Percentiles rank a stretch among this genome's conserved stretches.
Evolutionary conservation across 2,329 filamentous ascomycete genomes (phyloP).

Genomic region (Alternaria metachromatica): DNA sequence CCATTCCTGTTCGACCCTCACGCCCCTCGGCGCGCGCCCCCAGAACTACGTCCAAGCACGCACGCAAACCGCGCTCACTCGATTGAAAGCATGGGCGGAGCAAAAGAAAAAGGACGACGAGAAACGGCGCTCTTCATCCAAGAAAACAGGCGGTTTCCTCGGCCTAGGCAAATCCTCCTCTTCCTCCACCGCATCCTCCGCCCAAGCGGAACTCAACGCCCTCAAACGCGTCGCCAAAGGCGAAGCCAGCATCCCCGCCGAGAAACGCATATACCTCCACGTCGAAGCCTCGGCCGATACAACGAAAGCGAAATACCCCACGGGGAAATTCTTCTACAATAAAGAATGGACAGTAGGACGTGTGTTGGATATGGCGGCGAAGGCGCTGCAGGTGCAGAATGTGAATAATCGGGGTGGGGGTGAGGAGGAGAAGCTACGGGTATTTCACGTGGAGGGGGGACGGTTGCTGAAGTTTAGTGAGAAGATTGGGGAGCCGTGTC

Average conservation of each 20-base stretch:
- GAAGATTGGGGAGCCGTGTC: constrained; percentile 75
- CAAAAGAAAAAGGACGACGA: constrained; percentile 77
- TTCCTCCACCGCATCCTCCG: constrained; percentile 60
- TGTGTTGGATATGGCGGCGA: constrained; percentile 79
- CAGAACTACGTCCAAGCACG: constrained; percentile 59
- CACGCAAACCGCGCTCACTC: constrained; percentile 75
- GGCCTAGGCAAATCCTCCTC: constrained; percentile 30
- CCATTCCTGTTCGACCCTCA: constrained; percentile 77
- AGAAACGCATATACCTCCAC: constrained; percentile 89
- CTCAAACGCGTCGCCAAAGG: constrained; percentile 91
- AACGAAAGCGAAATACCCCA: constrained; percentile 80
- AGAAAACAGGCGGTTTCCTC: constrained; percentile 35
- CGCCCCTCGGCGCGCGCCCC: constrained; percentile 62
- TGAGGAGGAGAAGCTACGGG: constrained; percentile 79
- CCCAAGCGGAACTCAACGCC: constrained; percentile 72
- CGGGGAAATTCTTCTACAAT: constrained; percentile 59
- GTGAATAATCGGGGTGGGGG: constrained; percentile 78
- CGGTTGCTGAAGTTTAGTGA: constrained; percentile 86
- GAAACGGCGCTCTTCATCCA: constrained; percentile 45
- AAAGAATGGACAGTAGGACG: constrained; percentile 87
- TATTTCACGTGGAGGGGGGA: constrained; percentile 94
- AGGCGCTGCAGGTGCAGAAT: constrained; percentile 79
- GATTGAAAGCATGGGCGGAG: constrained; percentile 79
- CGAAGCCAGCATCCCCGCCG: constrained; percentile 77
- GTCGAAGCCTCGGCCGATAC: constrained; percentile 91